Base-by-base conservation (phyloP, 2,329 filamentous ascomycete species). In the Knufia petricola region DNA sequence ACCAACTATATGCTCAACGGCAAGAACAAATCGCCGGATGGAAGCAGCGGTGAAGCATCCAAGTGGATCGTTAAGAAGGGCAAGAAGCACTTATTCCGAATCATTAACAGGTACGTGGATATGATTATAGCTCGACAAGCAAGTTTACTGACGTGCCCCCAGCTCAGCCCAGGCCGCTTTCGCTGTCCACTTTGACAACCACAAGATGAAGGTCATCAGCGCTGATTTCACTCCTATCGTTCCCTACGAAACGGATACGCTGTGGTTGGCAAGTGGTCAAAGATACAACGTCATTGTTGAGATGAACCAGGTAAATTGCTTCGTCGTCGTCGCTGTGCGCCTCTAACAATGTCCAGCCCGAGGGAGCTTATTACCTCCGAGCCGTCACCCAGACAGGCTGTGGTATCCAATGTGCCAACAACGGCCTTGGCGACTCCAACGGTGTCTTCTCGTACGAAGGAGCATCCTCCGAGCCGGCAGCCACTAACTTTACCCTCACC, bases 251-350 rank as follows among this genome's bases (percentile, higher is more conserved):
- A 76, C 80, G 1, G 69, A 76, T 17, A 75, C 76, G 72, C 72
- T 85, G 6, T 84, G 83, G 54, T 55, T 86, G 7, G 69, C 76
- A 36, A 74, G 80, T 23, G 82, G 60, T 26, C 61, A 63, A 49
- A 49, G 60, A 34, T 62, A 61, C 43, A 51, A 60, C 24, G 58
- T 63, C 38, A 54, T 62, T 37, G 54, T 63, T 20, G 52, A 59
- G 46, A 50, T 49, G 21, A 45, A 52, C 45, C 54, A 56, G 47
- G 54, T 56, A 47, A 53, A 49, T 44, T 3, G 26, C 4, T 17
- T 6, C 44, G 7, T 10, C 31, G 12, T 2, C 17, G 31, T 34
- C 12, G 21, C 21, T 20, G 2, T 15, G 7, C 2, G 12, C 21
- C 38, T 13, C 39, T 50, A 32, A 49, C 45, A 12, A 28, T 10